These are phyloP conservation scores for Claviceps digitariae DNA, from an alignment of 2,329 filamentous ascomycete genomes.

Conservation along the genomic window DNA sequence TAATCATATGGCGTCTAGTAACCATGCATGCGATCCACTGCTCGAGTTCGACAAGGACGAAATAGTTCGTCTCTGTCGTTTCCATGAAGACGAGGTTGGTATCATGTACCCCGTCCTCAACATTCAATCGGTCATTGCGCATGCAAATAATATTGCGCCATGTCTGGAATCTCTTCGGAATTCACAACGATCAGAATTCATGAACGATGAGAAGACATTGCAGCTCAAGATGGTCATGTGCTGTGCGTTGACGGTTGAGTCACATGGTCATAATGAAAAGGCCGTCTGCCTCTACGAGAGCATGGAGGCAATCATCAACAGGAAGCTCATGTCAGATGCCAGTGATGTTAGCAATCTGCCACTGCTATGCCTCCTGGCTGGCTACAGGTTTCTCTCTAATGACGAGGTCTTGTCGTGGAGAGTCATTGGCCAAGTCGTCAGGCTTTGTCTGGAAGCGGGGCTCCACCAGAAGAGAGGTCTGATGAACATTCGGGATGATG, in stretches of 20 bases:
- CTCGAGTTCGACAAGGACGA: constrained; percentile 69
- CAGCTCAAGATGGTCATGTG: constrained; percentile 76
- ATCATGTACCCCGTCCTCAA: constrained; percentile 83
- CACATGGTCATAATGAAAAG: constrained; percentile 62
- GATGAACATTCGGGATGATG: constrained; percentile 51
- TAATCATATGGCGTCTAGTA: constrained; percentile 11
- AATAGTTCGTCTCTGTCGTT: constrained; percentile 60
- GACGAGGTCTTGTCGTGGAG: constrained; percentile 81
- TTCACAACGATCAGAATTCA: constrained; percentile 20
- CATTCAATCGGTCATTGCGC: constrained; percentile 55
- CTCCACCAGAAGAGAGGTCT: constrained; percentile 70
- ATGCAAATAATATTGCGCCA: constrained; percentile 54
- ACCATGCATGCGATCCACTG: constrained; percentile 53
- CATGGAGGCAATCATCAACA: constrained; percentile 59
- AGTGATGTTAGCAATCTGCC: constrained; percentile 34
- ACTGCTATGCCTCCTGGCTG: constrained; percentile 37
- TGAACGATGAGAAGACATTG: constrained; percentile 44
- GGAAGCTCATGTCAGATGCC: constrained; percentile 42
- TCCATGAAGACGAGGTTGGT: constrained; percentile 83
- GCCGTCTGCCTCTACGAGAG: constrained; percentile 63
- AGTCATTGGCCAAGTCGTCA: constrained; percentile 67
- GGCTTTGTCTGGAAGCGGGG: constrained; percentile 68
- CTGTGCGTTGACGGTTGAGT: constrained; percentile 63
- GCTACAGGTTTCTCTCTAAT: constrained; percentile 72
- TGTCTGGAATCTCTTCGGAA: constrained; percentile 49